Percentiles rank a stretch among this genome's conserved stretches.
phyloP scores from a whole-genome alignment of 805 yeast species.

The Clavispora santaluciae region DNA sequence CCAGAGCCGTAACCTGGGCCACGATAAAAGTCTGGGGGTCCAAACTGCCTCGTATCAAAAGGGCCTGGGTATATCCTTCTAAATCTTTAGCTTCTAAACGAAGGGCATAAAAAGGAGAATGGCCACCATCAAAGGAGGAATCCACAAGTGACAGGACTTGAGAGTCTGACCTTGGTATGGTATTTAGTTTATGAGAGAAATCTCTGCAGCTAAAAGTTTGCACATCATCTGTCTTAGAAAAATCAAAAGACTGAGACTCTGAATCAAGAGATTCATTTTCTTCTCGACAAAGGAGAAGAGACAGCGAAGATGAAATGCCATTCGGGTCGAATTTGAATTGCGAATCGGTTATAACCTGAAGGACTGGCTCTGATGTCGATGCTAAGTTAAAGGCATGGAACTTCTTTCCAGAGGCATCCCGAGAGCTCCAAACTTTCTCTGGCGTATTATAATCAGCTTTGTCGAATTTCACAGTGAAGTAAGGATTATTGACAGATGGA shows the following conservation, averaged over 20 bases:
- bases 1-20: not conserved
- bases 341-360: not conserved
- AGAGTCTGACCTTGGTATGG: conserved; percentile 49
- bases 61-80: conserved; percentile 35
- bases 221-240: not conserved
- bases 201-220: not conserved
- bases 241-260: not conserved
- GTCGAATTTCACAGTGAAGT: not conserved
- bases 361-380: not conserved
- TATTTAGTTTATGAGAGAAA: not conserved
- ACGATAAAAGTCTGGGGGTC: not conserved
- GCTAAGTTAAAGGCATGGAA: not conserved
- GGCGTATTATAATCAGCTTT: not conserved
- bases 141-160: conserved; percentile 37
- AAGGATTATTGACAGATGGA: not conserved
- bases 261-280: not conserved
- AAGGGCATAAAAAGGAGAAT: conserved; percentile 45
- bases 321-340: not conserved
- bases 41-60: not conserved
- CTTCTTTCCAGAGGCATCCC: not conserved
- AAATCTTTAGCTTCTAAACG: conserved; percentile 37
- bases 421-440: conserved; percentile 7
- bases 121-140: conserved; percentile 52
- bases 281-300: not conserved
- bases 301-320: not conserved